Base-by-base conservation (phyloP, 345 rosid genomes). In the Eucalyptus sideroxylon region DNA sequence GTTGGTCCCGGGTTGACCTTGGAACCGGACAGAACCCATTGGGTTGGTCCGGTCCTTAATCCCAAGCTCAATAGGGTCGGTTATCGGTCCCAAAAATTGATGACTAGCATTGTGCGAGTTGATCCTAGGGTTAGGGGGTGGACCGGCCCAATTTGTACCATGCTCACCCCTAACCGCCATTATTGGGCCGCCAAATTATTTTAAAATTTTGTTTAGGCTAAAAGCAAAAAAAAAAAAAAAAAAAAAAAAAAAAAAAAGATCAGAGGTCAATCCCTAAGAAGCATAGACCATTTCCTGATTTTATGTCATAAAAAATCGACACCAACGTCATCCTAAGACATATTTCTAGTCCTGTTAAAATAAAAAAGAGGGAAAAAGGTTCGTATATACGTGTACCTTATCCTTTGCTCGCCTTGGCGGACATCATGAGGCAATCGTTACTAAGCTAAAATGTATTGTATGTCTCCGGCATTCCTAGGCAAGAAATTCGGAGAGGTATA, bases 211-310 rank as follows among this genome's bases (percentile, higher is more conserved):
- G 11, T 15, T n/a, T 34, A 34, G 24, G 44, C 42, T 16, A 34
- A 69, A 9, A 31, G 13, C 9, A 8, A 67, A 6, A 11, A 47
- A 1, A 11, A 45, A 47, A 45, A 2, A 45, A 16, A 9, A 3
- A 3, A 31, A 3, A 1, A 16, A 9, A 8, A 16, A 8, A 1
- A 8, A 15, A 50, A 50, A 50, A 50, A 2, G 11, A 30, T 8
- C 23, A 34, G 42, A 34, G 14, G 9, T 21, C 44, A 5, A 34
- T 34, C 12, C 44, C 42, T 34, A 31, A 59, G 65, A 59, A 59
- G 15, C 65, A 59, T 59, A 11, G 65, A 59, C n/a, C 13, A 11
- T 59, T 59, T 59, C 65, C 65, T 59, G 65, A 26, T 26, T 59
- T 59, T 26, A 26, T 26, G 65, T 24, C n/a, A 59, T 26, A 67